Base-by-base conservation (phyloP, 306 rosid genomes). In the Gleditsia sinensis region DNA sequence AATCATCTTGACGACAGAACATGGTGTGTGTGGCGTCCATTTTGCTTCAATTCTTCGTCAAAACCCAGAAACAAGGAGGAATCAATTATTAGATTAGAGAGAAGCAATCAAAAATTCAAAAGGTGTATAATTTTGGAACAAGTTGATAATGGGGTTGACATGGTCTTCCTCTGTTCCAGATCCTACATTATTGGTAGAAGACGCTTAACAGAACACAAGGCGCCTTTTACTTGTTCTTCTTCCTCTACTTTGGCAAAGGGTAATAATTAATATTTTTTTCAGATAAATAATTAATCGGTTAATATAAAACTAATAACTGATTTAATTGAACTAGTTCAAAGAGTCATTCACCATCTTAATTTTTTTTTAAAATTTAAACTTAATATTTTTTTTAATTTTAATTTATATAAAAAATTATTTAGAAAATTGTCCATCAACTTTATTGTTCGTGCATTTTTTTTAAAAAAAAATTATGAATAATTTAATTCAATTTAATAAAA, bases 21-120 rank as follows among this genome's bases (percentile, higher is more conserved):
- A 94, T 77, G 37, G 56, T 32, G 10, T 84, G 82, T 23, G 98
- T 88, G 25, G 96, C 95, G 8, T 94, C 98, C 98, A 94, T 94
- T 36, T 57, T 73, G 74, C n/a, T 46, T 42, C 13, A 9, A 5
- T 61, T 20, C 40, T 72, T 54, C 25, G 14, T 25, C 55, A 69
- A 58, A 63, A 36, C 42, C 51, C 28, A 60, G 42, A 30, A 65
- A 20, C 9, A 28, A 27, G 20, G 51, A 54, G 43, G 45, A 64
- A 71, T 65, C 60, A 25, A 65, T 33, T 21, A 72, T 71, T 59
- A 1, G 51, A 27, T 13, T 3, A 43, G 24, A 0, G 3, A 67
- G 63, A 68, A 68, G 43, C 12, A 27, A 30, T 11, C 7, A 39
- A 30, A 6, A 19, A 13, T 0, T n/a, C 17, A 2, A 42, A 36